Base-by-base conservation (phyloP, 164 flowering plant species). In the Kalanchoe fedtschenkoi region DNA sequence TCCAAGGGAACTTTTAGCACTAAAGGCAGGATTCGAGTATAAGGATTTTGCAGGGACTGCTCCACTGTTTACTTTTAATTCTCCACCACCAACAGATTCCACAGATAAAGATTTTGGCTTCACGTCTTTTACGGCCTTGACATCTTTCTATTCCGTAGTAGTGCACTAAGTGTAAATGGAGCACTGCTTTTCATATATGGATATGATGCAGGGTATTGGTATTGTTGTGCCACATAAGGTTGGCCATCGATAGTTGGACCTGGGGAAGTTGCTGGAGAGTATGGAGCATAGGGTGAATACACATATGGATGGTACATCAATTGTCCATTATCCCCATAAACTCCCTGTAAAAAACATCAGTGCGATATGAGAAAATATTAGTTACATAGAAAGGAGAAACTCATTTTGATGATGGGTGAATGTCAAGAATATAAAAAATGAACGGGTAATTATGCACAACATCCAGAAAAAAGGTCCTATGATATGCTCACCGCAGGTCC, bases 211-310 rank as follows among this genome's bases (percentile, higher is more conserved):
- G 83, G 83, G 68, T 86, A 88, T 67, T 81, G 89, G 62, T 82
- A 87, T 0, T 79, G 82, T 42, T 85, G 91, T 34, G 81, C 72
- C 17, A 80, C 82, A 73, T 79, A 84, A 1, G 78, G 66, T 68
- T 83, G 87, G 39, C 77, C 82, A 68, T 88, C 91, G 57, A 87
- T 44, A 4, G 83, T 70, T 4, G 89, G 88, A 66, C 78, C 76
- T 10, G 84, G 78, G 0, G 90, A 83, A 43, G 71, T 72, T 39
- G 88, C 69, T 0, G 84, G 77, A 1, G 83, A 56, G 70, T 79
- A 82, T 3, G 86, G 62, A 24, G 76, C 81, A 75, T 82, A 86
- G 7, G 88, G 82, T 34, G 80, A 44, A 79, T 81, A 81, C 37
- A 82, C 83, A 77, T 83, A 85, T 6, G 75, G 81, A 61, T 74